phyloP scores from a whole-genome alignment of 2,329 filamentous ascomycete genomes.

The Epichloe hybrida region DNA sequence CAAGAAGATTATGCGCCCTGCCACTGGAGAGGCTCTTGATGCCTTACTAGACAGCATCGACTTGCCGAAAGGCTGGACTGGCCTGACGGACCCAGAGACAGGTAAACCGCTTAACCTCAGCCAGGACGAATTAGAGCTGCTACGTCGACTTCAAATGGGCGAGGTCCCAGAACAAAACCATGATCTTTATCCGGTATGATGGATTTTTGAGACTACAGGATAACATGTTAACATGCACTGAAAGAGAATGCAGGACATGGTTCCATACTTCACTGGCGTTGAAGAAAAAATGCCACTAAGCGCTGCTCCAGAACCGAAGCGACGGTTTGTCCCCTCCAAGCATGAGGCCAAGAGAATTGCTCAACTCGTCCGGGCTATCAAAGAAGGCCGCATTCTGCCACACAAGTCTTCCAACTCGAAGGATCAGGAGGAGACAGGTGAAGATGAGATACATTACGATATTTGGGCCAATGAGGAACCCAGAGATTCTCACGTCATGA shows the following conservation, averaged over 20 bases:
- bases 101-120: conserved; percentile 84
- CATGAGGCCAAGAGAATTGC: conserved; percentile 93
- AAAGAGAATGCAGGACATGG: conserved; percentile 46
- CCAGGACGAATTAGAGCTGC: conserved; percentile 74
- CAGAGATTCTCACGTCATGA: conserved; percentile 76
- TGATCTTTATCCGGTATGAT: conserved; percentile 70
- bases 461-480: conserved; percentile 90
- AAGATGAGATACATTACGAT: conserved; percentile 65
- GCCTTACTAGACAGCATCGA: conserved; percentile 93
- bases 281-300: conserved; percentile 91
- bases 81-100: conserved; percentile 83
- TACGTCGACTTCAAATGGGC: conserved; percentile 79
- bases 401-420: conserved; percentile 62
- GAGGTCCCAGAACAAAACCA: conserved; percentile 79
- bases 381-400: conserved; percentile 84
- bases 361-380: conserved; percentile 92
- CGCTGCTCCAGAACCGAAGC: conserved; percentile 88
- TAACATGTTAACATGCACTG: background rate
- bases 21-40: conserved; percentile 85
- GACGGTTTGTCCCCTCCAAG: conserved; percentile 90
- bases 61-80: conserved; percentile 93
- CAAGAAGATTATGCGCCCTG: conserved; percentile 93
- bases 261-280: conserved; percentile 87
- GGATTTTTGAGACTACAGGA: conserved; percentile 12
- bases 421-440: conserved; percentile 56